Conservation (phyloP, 768 basidiomycete genomes). For the Brasilioporus rufonigricans region DNA sequence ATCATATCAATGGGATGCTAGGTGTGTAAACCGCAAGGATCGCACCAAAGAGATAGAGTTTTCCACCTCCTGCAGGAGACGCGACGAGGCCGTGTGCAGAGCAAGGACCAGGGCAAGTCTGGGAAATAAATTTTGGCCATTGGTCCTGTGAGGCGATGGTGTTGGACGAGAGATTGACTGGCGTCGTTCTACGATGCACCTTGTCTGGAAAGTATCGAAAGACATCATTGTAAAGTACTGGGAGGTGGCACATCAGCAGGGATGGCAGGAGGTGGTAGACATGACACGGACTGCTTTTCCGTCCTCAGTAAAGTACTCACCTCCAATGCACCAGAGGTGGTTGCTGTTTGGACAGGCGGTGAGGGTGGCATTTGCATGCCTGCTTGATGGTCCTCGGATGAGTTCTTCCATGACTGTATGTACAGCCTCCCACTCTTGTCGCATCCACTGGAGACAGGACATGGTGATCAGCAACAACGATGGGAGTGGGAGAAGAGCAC, state of each 20-base stretch:
- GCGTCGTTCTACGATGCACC: slow-evolving; percentile 31
- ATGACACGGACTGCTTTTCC: slow-evolving; percentile 59
- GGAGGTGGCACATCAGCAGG: neutral
- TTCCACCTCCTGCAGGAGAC: too few species aligned
- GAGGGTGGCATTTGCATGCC: slow-evolving; percentile 81
- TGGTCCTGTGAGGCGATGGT: too few species aligned
- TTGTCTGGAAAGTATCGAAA: slow-evolving; percentile 86
- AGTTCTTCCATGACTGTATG: slow-evolving; percentile 85
- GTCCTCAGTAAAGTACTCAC: slow-evolving; percentile 87
- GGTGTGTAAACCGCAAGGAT: too few species aligned
- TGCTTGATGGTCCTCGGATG: slow-evolving; percentile 76
- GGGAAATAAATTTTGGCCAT: slow-evolving; percentile 80
- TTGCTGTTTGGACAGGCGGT: slow-evolving; percentile 78
- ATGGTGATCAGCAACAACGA: neutral
- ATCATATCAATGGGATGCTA: too few species aligned
- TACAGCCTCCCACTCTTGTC: slow-evolving; percentile 78
- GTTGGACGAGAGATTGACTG: too few species aligned
- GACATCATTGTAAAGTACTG: slow-evolving; percentile 85
- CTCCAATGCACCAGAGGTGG: slow-evolving; percentile 81
- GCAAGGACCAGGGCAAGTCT: too few species aligned
- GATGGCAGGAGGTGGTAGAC: neutral
- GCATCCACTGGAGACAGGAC: slow-evolving; percentile 53
- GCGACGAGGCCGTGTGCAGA: too few species aligned
- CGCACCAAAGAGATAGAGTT: too few species aligned
- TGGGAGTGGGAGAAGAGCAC: neutral